Evolutionary conservation across 2,329 filamentous ascomycete species (phyloP), one percentile per base, ranked within the genome.

Genomic region (Epichloe elymi): DNA sequence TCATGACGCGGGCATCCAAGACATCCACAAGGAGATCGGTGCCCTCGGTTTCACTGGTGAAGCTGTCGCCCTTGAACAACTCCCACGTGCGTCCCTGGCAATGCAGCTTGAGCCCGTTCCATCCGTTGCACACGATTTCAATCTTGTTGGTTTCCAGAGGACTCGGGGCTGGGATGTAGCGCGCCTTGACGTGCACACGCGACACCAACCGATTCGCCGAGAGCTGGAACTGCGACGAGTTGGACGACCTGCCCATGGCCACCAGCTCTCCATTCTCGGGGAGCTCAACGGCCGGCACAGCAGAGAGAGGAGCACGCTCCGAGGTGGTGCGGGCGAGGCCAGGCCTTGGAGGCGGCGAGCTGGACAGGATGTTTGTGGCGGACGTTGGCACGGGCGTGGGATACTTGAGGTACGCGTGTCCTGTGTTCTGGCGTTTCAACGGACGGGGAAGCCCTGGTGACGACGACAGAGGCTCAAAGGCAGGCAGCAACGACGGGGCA

Each of bases 1-100:
- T 73, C 66, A 95, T 76, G 43, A 97, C 88, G 56, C 93, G 86
- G 50, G 89, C 84, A 64, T 95, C 90, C 61, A 95, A 88, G 41
- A 97, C 89, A 65, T 97, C 90, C 56, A 98, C 73, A 82, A 98
- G 94, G 65, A 98, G 89, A 61, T 95, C 89, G 17, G 83, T 83
- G 57, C 83, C 81, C 63, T 90, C 87, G 33, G 89, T 90, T 68
- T 95, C 88, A 52, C 89, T 95, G 45, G 83, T 85, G 67, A 96
- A 97, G 47, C 81, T 86, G 64, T 95, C 89, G 17, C 86, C 88
- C 71, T 95, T 96, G 56, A 74, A 76, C 61, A 98, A 70, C 58
- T 95, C 88, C 74, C 87, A 91, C 3, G 88, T 85, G 58, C 84
- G 82, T 51, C 88, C 88, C 68, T 91, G 85, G 72, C 88, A 96